Base-by-base conservation (phyloP, 2,329 filamentous ascomycete species). In the Acrodontium crateriforme region DNA sequence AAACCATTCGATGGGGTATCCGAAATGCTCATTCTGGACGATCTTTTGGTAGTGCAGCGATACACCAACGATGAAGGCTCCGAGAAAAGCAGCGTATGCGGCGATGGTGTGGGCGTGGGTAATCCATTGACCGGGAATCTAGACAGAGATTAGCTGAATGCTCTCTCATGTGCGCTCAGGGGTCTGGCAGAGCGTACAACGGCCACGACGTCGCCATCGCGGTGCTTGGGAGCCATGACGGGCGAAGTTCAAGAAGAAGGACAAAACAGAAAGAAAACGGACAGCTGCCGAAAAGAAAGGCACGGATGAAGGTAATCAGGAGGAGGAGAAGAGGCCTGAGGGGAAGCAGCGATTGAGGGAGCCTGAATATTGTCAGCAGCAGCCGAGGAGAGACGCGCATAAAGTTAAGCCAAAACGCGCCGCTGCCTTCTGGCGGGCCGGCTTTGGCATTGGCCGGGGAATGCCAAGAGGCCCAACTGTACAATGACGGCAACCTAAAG, bases 41-140 rank as follows among this genome's bases (percentile, higher is more conserved):
- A 98, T 98, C 63, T 98, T 98, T 50, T 79, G 71, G 60, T 89
- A 95, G 59, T 98, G 89, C 26, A 98, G 68, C 30, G 65, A 61
- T 54, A 60, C 38, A 51, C 87, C 87, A 36, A 92, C 74, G 31
- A 87, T 54, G 40, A 95, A 65, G 34, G 87, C 87, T 51, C 82
- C 83, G 39, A 92, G 40, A 51, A 95, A 95, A 32, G 87, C 85
- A 47, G 69, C 59, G 55, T 93, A 95, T 34, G 84, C 89, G 42
- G 81, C 62, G 25, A 66, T 56, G 6, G 89, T 98, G 60, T 98
- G 89, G 40, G 73, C 58, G 71, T 80, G 92, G 34, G 84, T 82
- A 41, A 98, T 67, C 81, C 82, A 94, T 65, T 78, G 78, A 42
- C 82, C 89, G 52, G 78, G 85, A 51, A 98, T 50, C 52, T 54